These are phyloP conservation scores for Emmonsiellopsis sp. DNA, from an alignment of 2,329 filamentous ascomycete genomes.

Conservation along the genomic window DNA sequence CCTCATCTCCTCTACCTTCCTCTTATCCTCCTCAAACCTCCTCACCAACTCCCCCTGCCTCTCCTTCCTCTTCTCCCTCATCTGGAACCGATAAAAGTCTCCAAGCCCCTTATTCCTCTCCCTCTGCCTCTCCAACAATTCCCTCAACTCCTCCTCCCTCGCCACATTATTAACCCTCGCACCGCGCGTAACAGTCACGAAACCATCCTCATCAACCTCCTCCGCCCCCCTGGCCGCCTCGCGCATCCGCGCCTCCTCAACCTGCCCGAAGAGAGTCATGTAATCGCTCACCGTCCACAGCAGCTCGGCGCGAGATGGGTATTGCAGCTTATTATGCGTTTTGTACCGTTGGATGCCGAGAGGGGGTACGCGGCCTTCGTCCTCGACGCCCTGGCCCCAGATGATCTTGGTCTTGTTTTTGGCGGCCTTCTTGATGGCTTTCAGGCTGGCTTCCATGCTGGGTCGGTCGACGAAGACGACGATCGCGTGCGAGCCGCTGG, in stretches of 20 bases:
- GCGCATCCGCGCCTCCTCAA: slow-evolving; percentile 57
- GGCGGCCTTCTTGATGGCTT: slow-evolving; percentile 57
- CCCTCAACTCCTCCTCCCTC: slow-evolving; percentile 59
- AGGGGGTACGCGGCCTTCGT: slow-evolving; percentile 42
- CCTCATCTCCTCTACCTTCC: slow-evolving; percentile 62
- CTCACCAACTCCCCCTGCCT: slow-evolving; percentile 59
- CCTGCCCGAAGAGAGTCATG: slow-evolving; percentile 66
- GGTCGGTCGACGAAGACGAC: slow-evolving; percentile 75
- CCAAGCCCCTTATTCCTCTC: slow-evolving; percentile 57
- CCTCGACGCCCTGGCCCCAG: slow-evolving; percentile 59
- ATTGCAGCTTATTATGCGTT: slow-evolving; percentile 63
- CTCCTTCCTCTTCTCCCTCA: slow-evolving; percentile 68
- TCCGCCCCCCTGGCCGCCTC: slow-evolving; percentile 57
- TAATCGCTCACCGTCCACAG: slow-evolving; percentile 72
- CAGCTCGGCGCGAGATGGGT: slow-evolving; percentile 58
- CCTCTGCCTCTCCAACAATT: slow-evolving; percentile 49
- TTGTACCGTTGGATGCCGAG: slow-evolving; percentile 46
- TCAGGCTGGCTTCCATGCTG: slow-evolving; percentile 67
- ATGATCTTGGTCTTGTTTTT: slow-evolving; percentile 41
- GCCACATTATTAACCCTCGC: slow-evolving; percentile 64
- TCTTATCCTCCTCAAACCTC: slow-evolving; percentile 68
- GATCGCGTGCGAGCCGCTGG: slow-evolving; percentile 69
- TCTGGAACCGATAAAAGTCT: slow-evolving; percentile 80
- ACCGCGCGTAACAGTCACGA: slow-evolving; percentile 80
- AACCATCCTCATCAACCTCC: slow-evolving; percentile 88